Base-by-base conservation (phyloP, 2,329 filamentous ascomycete genomes). In the Fusarium scirpi region DNA sequence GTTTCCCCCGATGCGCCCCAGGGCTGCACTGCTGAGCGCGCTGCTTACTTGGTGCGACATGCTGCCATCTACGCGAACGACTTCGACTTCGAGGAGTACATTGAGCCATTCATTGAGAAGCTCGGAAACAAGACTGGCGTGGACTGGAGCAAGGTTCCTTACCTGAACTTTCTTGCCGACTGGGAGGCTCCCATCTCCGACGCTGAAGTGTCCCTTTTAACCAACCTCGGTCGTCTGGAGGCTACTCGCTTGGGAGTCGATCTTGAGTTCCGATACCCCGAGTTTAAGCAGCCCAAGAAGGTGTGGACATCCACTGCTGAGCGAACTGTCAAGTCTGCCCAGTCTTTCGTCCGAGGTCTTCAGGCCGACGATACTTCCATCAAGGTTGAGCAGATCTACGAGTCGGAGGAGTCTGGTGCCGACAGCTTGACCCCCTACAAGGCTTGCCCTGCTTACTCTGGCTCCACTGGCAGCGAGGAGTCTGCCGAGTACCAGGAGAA, bases 231-330 rank as follows among this genome's bases (percentile, higher is more conserved):
- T n/a, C 83, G 83, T 65, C 80, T 90, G 7, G 87, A 91, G 75
- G 87, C 89, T 3, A 84, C 86, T 20, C 83, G 87, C 67, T 80
- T 91, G 13, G 89, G 89, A 20, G 84, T 87, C 7, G 83, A 87
- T 58, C 78, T 91, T 20, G 84, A 84, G 18, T 85, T 90, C 72
- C 82, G 88, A 51, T 91, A 91, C 72, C 85, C 85, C 0, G 78
- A 80, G 44, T 78, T 91, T 40, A 82, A 79, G 59, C 74, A 84
- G 8, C 89, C 89, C 0, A 80, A 82, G 63, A 84, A 84, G 51
- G 82, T 91, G 3, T 91, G 89, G 88, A 84, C 88, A 3, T 89
- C 87, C 9, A 90, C 88, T 0, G 89, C 89, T 0, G 88, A 90
- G 77, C 80, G 89, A 20, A 91, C 89, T 0, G 81, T 83, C 45